Percentiles rank a stretch among this genome's conserved stretches.
phyloP scores from a whole-genome alignment of 2,329 filamentous ascomycete species.

The Hymenoscyphus infarciens region DNA sequence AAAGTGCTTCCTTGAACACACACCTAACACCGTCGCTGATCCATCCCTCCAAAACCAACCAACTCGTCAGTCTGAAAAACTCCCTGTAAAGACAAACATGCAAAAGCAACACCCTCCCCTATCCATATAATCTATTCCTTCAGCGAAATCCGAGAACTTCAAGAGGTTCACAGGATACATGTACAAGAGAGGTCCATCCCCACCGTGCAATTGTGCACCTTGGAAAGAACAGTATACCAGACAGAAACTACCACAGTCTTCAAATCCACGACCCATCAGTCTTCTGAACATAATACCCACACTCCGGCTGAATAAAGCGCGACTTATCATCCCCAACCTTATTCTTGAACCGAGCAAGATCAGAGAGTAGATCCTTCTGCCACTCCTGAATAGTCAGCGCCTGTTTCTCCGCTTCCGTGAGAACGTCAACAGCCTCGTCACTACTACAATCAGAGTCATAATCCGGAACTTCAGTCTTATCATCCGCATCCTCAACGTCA shows the following conservation, averaged over 20 bases:
- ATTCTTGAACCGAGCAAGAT: conserved; percentile 74
- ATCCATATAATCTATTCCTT: not conserved
- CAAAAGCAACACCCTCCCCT: not conserved
- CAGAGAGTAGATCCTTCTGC: conserved; percentile 78
- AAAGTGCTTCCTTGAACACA: not conserved
- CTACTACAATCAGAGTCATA: conserved; percentile 59
- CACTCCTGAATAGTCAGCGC: conserved; percentile 72
- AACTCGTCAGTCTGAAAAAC: not conserved
- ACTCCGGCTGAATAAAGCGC: conserved; percentile 47
- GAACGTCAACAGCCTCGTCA: conserved; percentile 42
- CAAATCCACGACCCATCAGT: not conserved
- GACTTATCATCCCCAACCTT: conserved; percentile 82
- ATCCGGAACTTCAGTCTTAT: conserved; percentile 31
- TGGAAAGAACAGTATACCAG: not conserved
- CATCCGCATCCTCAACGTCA: conserved; percentile 7
- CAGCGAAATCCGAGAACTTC: not conserved
- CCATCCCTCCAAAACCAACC: not conserved
- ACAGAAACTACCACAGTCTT: not conserved
- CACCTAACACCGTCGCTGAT: not conserved
- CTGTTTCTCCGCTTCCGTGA: conserved; percentile 41
- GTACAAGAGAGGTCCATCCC: not conserved
- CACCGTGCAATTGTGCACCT: too few species aligned
- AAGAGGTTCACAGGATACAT: not conserved
- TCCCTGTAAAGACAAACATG: not conserved
- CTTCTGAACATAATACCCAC: not conserved